Evolutionary conservation across 768 basidiomycete species (phyloP).

Genomic region (Mycena floridula): DNA sequence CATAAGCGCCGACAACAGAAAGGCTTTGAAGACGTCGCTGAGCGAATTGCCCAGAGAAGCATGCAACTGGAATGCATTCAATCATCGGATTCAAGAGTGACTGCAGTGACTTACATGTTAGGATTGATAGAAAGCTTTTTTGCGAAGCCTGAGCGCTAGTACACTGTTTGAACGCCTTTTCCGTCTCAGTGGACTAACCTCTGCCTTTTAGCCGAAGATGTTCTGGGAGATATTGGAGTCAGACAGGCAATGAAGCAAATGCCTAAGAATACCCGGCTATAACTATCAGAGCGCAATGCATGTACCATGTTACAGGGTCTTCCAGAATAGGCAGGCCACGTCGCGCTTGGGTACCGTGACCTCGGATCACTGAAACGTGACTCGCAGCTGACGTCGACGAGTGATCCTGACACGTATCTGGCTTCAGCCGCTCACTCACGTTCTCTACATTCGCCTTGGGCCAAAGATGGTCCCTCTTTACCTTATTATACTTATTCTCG

Average conservation of each 20-base stretch:
- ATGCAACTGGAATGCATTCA: slow-evolving; percentile 48
- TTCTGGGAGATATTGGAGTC: slow-evolving; percentile 76
- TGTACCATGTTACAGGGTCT: no score
- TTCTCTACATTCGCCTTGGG: no score
- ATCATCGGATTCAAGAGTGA: slow-evolving; percentile 2
- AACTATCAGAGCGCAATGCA: slow-evolving; percentile 2
- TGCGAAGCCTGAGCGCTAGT: slow-evolving; percentile 40
- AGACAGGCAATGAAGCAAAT: slow-evolving; percentile 74
- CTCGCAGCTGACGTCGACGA: background rate
- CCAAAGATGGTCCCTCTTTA: slow-evolving; percentile 4
- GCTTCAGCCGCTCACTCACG: background rate
- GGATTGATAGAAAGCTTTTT: slow-evolving; percentile 73
- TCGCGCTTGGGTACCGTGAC: background rate
- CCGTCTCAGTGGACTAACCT: background rate
- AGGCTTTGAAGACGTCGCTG: slow-evolving; percentile 87
- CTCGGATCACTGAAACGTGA: background rate
- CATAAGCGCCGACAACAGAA: slow-evolving; percentile 95
- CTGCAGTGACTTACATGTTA: slow-evolving; percentile 33
- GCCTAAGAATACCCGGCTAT: slow-evolving; percentile 65
- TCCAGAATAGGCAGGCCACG: no score
- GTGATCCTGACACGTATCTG: background rate
- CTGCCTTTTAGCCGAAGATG: slow-evolving; percentile 59
- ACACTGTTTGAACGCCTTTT: background rate
- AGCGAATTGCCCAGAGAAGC: slow-evolving; percentile 69
- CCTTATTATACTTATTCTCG: slow-evolving; percentile 31